Conservation (phyloP, 192 early-diverging fungal genomes). For the Umbelopsis ramanniana region DNA sequence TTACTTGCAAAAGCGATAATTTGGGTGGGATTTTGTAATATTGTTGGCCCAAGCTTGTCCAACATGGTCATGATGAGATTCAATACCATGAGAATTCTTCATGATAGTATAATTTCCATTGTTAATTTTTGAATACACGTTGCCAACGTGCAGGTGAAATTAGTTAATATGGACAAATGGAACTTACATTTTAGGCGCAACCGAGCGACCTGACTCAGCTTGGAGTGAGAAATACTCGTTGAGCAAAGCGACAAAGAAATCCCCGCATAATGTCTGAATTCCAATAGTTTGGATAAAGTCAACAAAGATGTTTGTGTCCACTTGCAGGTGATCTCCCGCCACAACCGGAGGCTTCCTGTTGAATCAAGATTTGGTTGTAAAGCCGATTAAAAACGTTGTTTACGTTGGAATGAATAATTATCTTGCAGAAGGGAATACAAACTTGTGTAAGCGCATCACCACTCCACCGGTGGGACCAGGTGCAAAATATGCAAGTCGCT, state of each 20-base stretch:
- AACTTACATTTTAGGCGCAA: constrained; percentile 52
- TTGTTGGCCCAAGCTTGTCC: constrained; percentile 72
- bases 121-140: constrained; percentile 12
- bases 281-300: constrained; percentile 63
- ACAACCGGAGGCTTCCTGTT: constrained; percentile 8
- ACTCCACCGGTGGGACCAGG: constrained; percentile 54
- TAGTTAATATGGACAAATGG: background rate
- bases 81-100: constrained; percentile 57
- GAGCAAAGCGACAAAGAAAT: constrained; percentile 76
- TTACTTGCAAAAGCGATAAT: constrained; percentile 73
- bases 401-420: background rate
- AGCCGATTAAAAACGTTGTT: background rate
- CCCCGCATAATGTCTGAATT: constrained; percentile 63
- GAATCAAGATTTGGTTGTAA: background rate
- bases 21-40: constrained; percentile 74
- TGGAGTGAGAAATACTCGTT: constrained; percentile 68
- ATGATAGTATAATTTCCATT: constrained; percentile 29
- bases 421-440: constrained; percentile 12
- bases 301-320: constrained; percentile 68
- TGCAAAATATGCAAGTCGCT: constrained; percentile 59
- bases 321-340: constrained; percentile 43
- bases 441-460: constrained; percentile 52
- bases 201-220: constrained; percentile 38
- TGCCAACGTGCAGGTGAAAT: background rate
- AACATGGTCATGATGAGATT: constrained; percentile 69